Evolutionary conservation across 768 basidiomycete genomes (phyloP).

Genomic region (Suillus spraguei): DNA sequence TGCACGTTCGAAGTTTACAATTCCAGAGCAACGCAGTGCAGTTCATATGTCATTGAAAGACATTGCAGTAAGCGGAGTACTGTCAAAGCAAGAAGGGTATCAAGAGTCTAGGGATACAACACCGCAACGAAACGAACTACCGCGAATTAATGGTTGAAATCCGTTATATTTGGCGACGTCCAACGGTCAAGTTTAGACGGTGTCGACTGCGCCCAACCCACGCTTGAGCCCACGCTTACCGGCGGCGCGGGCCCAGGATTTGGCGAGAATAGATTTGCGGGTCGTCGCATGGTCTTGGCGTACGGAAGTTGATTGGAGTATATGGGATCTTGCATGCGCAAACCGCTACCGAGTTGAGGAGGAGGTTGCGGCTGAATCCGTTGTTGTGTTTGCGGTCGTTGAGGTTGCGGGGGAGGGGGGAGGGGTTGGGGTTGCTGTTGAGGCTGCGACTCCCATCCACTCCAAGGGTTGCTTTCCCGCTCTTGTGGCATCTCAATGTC

Average conservation of each 20-base stretch:
- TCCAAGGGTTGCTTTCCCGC: conserved; percentile 21
- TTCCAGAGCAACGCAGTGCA: neutral
- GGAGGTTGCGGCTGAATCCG: conserved; percentile 24
- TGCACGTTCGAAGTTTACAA: neutral
- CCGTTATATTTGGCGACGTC: neutral
- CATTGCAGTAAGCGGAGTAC: conserved; percentile 4
- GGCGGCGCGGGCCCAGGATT: conserved; percentile 37
- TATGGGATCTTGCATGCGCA: conserved; percentile 50
- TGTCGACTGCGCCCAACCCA: conserved; percentile 4
- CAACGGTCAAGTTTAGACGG: conserved; percentile 5
- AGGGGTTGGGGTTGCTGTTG: conserved; percentile 9
- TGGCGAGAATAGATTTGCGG: conserved; percentile 53
- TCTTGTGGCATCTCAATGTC: conserved; percentile 34
- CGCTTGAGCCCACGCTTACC: conserved; percentile 33
- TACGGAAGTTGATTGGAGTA: conserved; percentile 6
- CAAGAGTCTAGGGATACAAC: conserved; percentile 13
- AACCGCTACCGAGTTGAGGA: conserved; percentile 42
- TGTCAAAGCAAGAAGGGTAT: conserved; percentile 13
- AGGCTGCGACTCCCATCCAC: conserved; percentile 26
- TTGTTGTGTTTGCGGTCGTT: conserved; percentile 33
- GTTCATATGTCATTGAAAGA: neutral
- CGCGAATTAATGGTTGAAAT: conserved; percentile 4
- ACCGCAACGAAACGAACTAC: neutral
- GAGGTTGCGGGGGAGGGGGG: conserved; percentile 24
- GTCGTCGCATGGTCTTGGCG: conserved; percentile 41